phyloP scores from a whole-genome alignment of 1,284 basidiomycete species.

The Filobasidium uniguttulatum region DNA sequence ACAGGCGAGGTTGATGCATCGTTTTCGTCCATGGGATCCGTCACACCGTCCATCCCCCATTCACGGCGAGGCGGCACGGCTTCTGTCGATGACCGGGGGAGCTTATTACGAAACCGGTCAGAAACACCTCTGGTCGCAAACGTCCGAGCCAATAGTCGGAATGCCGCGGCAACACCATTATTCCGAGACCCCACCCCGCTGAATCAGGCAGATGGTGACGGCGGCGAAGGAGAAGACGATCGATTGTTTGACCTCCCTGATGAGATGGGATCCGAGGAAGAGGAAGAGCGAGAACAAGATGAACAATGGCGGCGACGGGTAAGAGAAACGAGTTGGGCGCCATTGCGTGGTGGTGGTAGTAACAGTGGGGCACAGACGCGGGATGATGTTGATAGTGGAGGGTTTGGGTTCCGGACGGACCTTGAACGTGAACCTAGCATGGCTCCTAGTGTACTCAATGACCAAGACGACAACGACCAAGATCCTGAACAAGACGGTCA shows the following conservation, averaged over 20 bases:
- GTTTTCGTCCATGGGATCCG: not conserved
- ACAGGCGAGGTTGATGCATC: not conserved
- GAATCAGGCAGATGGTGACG: conserved; percentile 3
- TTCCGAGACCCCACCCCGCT: conserved; percentile 15
- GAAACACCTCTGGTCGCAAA: conserved; percentile 6
- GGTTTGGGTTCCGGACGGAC: not conserved
- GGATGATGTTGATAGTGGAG: no score
- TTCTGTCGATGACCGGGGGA: not conserved
- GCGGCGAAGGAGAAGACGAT: not conserved
- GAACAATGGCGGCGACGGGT: conserved; percentile 9
- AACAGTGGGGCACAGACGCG: no score
- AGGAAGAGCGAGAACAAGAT: conserved; percentile 10
- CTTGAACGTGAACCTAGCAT: not conserved
- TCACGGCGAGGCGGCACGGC: conserved; percentile 14
- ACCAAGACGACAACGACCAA: not conserved
- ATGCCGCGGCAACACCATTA: conserved; percentile 6
- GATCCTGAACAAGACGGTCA: conserved; percentile 10
- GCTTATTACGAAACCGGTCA: not conserved
- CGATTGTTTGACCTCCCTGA: conserved; percentile 2
- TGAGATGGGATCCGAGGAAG: no score
- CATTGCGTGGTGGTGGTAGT: conserved; percentile 6
- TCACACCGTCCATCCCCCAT: conserved; percentile 13
- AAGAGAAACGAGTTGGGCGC: conserved; percentile 8
- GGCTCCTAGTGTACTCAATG: conserved; percentile 1
- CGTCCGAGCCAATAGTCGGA: not conserved